Conservation (phyloP, 108 stramenopile species). For the Aurantiochytrium sp. region DNA sequence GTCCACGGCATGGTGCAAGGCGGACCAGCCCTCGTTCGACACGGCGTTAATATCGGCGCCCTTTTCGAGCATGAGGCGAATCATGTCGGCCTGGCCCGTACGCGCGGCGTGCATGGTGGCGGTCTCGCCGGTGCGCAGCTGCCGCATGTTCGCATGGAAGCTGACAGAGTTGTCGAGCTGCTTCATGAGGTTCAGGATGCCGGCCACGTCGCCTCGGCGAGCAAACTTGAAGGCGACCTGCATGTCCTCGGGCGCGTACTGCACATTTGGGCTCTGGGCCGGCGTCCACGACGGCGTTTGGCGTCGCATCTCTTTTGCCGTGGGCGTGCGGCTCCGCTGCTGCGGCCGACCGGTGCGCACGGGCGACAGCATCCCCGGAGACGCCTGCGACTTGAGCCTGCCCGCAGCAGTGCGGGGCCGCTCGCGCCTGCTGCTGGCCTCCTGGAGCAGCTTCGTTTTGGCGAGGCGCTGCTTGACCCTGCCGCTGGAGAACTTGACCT, state of each 20-base stretch:
- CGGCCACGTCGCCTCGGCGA: neutral
- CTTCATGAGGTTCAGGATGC: constrained; percentile 1
- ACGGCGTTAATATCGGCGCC: neutral
- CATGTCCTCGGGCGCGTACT: constrained; percentile 15
- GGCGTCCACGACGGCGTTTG: neutral
- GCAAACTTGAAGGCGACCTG: neutral
- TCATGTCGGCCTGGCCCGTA: neutral
- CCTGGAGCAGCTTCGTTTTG: neutral
- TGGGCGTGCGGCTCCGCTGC: neutral
- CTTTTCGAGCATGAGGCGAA: neutral
- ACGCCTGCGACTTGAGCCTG: neutral
- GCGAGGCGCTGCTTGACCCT: neutral
- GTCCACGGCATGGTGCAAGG: constrained; percentile 24
- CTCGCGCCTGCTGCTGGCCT: neutral
- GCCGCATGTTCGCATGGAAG: constrained; percentile 3
- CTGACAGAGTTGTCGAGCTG: neutral
- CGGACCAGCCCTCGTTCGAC: neutral
- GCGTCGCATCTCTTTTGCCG: neutral
- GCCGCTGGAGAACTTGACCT: neutral
- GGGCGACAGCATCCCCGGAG: neutral
- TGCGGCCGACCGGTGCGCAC: neutral
- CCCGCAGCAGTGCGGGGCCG: neutral
- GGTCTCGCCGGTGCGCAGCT: neutral
- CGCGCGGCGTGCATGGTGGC: constrained; percentile 4
- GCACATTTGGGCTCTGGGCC: neutral